phyloP scores from a whole-genome alignment of 1,284 basidiomycete genomes.

The Pisolithus thermaeus region DNA sequence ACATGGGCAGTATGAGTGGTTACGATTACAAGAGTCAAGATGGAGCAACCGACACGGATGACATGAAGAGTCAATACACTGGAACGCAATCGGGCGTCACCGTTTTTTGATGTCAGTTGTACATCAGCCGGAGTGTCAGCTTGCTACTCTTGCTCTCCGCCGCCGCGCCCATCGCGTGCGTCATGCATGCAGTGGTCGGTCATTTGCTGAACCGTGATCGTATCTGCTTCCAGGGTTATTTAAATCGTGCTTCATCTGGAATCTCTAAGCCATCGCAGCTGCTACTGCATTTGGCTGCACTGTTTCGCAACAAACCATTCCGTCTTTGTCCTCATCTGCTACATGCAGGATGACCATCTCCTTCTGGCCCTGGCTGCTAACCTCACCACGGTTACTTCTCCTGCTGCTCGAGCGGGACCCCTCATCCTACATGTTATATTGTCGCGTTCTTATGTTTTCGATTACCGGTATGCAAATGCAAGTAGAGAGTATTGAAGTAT shows the following conservation, averaged over 20 bases:
- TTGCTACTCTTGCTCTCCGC: background rate
- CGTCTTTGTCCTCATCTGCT: background rate
- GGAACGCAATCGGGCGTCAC: constrained; percentile 79
- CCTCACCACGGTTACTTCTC: constrained; percentile 10
- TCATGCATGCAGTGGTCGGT: background rate
- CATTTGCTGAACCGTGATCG: background rate
- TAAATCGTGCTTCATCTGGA: too few relatives aligned
- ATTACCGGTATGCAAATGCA: constrained; percentile 4
- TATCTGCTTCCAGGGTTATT: too few relatives aligned
- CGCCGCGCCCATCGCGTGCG: background rate
- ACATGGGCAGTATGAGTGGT: constrained; percentile 68
- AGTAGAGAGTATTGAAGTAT: constrained; percentile 14
- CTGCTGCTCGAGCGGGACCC: constrained; percentile 15
- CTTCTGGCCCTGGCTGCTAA: background rate
- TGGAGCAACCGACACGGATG: constrained; percentile 68
- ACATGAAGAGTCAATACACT: constrained; percentile 79
- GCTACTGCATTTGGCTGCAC: too few relatives aligned
- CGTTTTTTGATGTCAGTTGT: constrained; percentile 51
- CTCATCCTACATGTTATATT: background rate
- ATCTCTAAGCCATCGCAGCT: too few relatives aligned
- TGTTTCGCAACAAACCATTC: background rate
- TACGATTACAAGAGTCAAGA: constrained; percentile 88
- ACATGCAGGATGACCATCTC: background rate
- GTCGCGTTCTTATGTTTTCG: background rate
- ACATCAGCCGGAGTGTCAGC: background rate